Conservation (phyloP, 2,329 filamentous ascomycete species). For the Phialophora tarda region DNA sequence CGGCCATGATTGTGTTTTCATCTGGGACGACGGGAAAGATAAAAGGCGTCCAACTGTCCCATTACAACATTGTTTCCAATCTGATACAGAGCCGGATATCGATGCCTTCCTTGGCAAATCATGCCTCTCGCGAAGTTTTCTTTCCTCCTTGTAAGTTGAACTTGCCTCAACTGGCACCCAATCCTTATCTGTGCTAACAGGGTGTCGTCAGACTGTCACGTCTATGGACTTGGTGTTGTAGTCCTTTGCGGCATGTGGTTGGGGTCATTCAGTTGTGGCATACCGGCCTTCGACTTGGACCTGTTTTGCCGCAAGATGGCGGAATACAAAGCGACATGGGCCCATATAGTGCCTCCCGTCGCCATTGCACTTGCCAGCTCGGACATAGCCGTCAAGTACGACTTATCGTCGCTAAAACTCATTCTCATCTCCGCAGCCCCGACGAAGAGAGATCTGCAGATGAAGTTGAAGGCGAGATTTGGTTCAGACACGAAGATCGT, state of each 20-base stretch:
- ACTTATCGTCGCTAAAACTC: slow-evolving; percentile 57
- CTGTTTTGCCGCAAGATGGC: slow-evolving; percentile 61
- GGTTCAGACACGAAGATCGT: slow-evolving; percentile 51
- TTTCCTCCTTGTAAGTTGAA: slow-evolving; percentile 30
- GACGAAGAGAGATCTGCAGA: slow-evolving; percentile 60
- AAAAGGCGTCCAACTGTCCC: slow-evolving; percentile 50
- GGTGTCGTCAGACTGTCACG: slow-evolving; percentile 44
- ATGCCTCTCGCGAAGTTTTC: slow-evolving; percentile 23
- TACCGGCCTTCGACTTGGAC: slow-evolving; percentile 63
- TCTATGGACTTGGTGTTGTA: slow-evolving; percentile 55
- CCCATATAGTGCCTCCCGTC: slow-evolving; percentile 67
- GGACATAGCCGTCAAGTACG: slow-evolving; percentile 58
- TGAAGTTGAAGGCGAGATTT: slow-evolving; percentile 57
- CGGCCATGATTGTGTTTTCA: slow-evolving; percentile 41
- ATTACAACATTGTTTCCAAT: slow-evolving; percentile 52
- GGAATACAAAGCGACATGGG: slow-evolving; percentile 57
- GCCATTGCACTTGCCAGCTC: slow-evolving; percentile 64
- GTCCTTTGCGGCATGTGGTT: slow-evolving; percentile 55
- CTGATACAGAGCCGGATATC: slow-evolving; percentile 24
- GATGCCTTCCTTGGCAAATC: slow-evolving; percentile 19
- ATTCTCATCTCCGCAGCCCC: slow-evolving; percentile 63
- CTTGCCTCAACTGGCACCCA: background rate
- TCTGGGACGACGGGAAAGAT: slow-evolving; percentile 44
- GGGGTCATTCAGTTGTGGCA: slow-evolving; percentile 56
- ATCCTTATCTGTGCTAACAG: background rate